These are phyloP conservation scores for Zygosaccharomyces bailii DNA, from an alignment of 805 yeast species.

Conservation along the genomic window DNA sequence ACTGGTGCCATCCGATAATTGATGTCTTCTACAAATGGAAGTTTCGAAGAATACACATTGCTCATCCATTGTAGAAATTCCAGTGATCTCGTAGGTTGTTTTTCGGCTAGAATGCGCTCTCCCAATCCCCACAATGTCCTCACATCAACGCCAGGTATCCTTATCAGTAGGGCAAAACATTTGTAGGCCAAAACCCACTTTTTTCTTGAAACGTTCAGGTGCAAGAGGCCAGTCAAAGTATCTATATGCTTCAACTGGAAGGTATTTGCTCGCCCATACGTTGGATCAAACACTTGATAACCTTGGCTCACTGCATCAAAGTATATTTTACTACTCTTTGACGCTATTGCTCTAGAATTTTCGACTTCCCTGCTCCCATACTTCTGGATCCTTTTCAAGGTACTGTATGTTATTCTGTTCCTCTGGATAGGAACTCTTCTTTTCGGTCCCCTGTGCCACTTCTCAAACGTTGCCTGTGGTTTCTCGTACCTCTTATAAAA, in stretches of 20 bases:
- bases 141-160: constrained; percentile 50
- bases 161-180: constrained; percentile 47
- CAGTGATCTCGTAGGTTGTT: constrained; percentile 15
- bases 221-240: constrained; percentile 44
- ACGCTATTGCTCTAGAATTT: constrained; percentile 16
- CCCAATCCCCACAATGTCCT: constrained; percentile 64
- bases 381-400: constrained; percentile 20
- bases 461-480: constrained; percentile 33
- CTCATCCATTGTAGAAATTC: constrained; percentile 32
- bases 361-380: constrained; percentile 16
- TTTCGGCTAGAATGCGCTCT: constrained; percentile 45
- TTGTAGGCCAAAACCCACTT: constrained; percentile 58
- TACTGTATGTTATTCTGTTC: constrained; percentile 21
- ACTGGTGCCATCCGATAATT: constrained; percentile 30
- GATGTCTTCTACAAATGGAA: constrained; percentile 23
- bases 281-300: constrained; percentile 18
- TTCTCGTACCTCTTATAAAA: constrained; percentile 29
- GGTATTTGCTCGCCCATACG: constrained; percentile 10
- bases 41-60: constrained; percentile 26
- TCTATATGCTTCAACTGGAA: constrained; percentile 25
- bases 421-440: constrained; percentile 22
- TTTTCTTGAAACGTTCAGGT: constrained; percentile 43
- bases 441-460: constrained; percentile 25
- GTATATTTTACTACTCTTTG: constrained; percentile 13
- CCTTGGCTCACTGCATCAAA: constrained; percentile 24